Evolutionary conservation across 2,329 filamentous ascomycete genomes (phyloP), one percentile per base, ranked within the genome.

Genomic region (Clarireedia paspali): DNA sequence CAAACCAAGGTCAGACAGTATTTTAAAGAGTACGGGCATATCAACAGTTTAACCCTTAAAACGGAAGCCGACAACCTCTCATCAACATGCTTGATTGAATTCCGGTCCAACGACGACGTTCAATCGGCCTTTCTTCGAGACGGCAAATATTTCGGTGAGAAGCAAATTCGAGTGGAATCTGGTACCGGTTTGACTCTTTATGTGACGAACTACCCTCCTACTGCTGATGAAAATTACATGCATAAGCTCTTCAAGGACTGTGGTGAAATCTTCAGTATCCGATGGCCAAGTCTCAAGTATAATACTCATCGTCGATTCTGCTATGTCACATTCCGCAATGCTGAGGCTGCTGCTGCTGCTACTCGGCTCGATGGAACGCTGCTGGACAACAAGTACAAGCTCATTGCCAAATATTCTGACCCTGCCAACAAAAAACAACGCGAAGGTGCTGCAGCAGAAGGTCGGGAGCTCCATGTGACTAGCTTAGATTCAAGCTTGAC

Each of bases 271-370:
- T 77, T 95, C 55, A 89, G 86, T 65, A 80, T 97, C 52, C 86
- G 94, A 23, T 94, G 94, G 73, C 94, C 94, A 2, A 96, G 90
- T 56, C 80, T 99, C 51, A 95, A 95, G 69, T 91, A 81, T 70
- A 92, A 96, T 66, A 85, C 87, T 1, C 85, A 89, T 64, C 88
- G 94, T 34, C 87, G 94, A 24, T 99, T 99, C 74, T 96, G 91
- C 74, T 99, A 99, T 70, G 79, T 96, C 6, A 89, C 95, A n/a
- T 96, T 96, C 69, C 79, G 84, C 48, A 82, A 83, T 34, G 72
- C 79, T 2, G 77, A 78, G n/a, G 80, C 82, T 52, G 89, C 91
- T 0, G 77, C 82, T 40, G 82, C 81, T 49, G 91, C 91, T 1
- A 86, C 85, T 0, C 74, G 82, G 57, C 79, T 96, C 49, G 80